Conservation (phyloP, 2,329 filamentous ascomycete species). For the Chrysoporthe puriensis region DNA sequence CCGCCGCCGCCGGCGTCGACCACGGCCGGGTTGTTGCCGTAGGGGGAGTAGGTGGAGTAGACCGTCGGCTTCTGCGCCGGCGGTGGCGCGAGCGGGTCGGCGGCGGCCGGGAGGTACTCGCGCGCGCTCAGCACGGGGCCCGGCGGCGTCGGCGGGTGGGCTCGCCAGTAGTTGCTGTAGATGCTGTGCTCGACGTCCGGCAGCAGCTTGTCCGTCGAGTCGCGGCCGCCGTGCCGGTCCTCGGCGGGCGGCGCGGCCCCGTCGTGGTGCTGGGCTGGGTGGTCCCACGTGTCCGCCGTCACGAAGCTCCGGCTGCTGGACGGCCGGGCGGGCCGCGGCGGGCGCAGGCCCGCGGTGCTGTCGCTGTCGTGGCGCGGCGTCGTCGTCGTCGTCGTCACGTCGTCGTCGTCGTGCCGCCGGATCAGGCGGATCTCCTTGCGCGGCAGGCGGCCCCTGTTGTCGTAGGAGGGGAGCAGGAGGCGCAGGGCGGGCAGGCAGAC, state of each 20-base stretch:
- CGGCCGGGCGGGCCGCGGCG: not conserved
- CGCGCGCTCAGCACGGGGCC: too few relatives aligned
- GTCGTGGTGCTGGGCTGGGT: too few relatives aligned
- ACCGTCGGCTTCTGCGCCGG: not conserved
- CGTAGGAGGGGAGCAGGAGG: conserved; percentile 6
- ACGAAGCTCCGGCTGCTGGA: conserved; percentile 15
- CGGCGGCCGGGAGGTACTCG: too few relatives aligned
- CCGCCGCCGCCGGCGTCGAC: not conserved
- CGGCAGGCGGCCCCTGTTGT: conserved; percentile 8
- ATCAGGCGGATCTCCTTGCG: conserved; percentile 15
- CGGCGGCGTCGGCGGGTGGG: too few relatives aligned
- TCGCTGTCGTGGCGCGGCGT: not conserved
- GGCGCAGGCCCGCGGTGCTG: not conserved
- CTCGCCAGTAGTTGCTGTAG: conserved; percentile 3
- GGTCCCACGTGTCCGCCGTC: conserved; percentile 4
- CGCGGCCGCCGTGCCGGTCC: not conserved
- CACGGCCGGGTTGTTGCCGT: not conserved
- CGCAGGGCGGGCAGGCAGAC: conserved; percentile 17
- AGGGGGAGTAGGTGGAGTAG: conserved; percentile 1
- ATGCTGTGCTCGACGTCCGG: conserved; percentile 6
- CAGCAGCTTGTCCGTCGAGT: conserved; percentile 13
- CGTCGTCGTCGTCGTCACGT: not conserved
- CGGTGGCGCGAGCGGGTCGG: not conserved
- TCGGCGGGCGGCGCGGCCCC: too few relatives aligned
- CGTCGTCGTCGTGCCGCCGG: not conserved